A percentile compares a stretch with the other conserved stretches of the same genome.
Evolutionary conservation across 305 asterid species (phyloP).

Genomic region (Fraxinus albicans): DNA sequence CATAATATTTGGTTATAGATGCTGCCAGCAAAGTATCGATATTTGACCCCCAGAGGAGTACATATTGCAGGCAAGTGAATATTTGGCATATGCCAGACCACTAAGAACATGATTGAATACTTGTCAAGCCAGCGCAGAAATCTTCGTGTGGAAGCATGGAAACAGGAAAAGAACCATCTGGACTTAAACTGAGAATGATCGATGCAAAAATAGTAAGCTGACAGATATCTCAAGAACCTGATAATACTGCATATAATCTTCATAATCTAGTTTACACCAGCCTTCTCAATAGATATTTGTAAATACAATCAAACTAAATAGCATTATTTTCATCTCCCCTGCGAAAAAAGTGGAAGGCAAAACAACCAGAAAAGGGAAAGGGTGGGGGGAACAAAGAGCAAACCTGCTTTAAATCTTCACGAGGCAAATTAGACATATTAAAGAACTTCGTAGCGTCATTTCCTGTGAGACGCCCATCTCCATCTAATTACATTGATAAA

Average conservation of each 20-base stretch:
- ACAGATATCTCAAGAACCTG: background rate
- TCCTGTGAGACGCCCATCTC: slow-evolving; percentile 91
- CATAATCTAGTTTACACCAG: background rate
- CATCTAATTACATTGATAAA: slow-evolving; percentile 43
- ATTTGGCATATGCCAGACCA: background rate
- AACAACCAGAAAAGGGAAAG: background rate
- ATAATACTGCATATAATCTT: background rate
- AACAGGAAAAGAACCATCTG: background rate
- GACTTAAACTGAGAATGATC: background rate
- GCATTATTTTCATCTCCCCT: background rate
- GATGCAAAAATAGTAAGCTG: background rate
- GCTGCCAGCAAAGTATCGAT: background rate
- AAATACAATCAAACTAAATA: background rate
- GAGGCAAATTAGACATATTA: slow-evolving; percentile 72
- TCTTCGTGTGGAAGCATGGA: background rate
- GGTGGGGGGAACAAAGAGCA: background rate
- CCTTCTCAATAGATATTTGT: background rate
- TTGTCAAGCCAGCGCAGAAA: background rate
- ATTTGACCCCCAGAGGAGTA: background rate
- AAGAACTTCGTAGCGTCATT: slow-evolving; percentile 80
- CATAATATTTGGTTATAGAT: background rate
- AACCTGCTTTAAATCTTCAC: slow-evolving; percentile 84
- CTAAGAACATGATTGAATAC: background rate
- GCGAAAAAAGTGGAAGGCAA: background rate
- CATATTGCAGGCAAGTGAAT: background rate